phyloP scores from a whole-genome alignment of 2,329 filamentous ascomycete species.

The Pseudofabraea citricarpa region DNA sequence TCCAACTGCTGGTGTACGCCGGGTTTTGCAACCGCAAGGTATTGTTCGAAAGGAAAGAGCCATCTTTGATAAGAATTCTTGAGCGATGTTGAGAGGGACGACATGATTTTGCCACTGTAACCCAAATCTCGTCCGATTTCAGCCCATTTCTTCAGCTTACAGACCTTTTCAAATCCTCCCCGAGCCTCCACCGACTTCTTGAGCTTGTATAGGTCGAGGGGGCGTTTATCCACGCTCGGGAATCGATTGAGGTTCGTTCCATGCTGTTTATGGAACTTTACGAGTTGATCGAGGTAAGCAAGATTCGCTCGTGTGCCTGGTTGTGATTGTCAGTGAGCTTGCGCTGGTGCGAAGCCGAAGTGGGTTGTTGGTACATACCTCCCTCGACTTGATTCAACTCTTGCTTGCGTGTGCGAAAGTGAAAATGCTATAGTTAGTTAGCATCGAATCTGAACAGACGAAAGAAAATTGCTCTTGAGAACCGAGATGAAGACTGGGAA shows the following conservation, averaged over 20 bases:
- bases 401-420: slow-evolving; percentile 93
- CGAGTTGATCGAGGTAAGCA: slow-evolving; percentile 90
- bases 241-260: slow-evolving; percentile 91
- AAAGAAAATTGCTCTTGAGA: no score
- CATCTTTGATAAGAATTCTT: slow-evolving; percentile 98
- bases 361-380: slow-evolving; percentile 55
- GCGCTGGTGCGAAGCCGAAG: slow-evolving; percentile 5
- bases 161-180: slow-evolving; percentile 93
- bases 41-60: slow-evolving; percentile 96
- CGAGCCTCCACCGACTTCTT: slow-evolving; percentile 96
- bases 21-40: slow-evolving; percentile 83
- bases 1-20: slow-evolving; percentile 96
- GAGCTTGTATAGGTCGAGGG: slow-evolving; percentile 88
- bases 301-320: slow-evolving; percentile 89
- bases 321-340: slow-evolving; percentile 15
- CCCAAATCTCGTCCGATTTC: slow-evolving; percentile 95
- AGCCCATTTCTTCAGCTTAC: slow-evolving; percentile 98
- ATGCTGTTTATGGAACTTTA: slow-evolving; percentile 95
- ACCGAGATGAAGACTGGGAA: no score
- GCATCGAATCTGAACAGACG: slow-evolving; percentile 4
- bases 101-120: slow-evolving; percentile 99
- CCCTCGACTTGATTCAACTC: slow-evolving; percentile 98
- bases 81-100: slow-evolving; percentile 90
- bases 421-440: slow-evolving; percentile 67
- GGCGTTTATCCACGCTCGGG: slow-evolving; percentile 96